Evolutionary conservation across 768 basidiomycete genomes (phyloP).

Genomic region (Suillus brevipes): DNA sequence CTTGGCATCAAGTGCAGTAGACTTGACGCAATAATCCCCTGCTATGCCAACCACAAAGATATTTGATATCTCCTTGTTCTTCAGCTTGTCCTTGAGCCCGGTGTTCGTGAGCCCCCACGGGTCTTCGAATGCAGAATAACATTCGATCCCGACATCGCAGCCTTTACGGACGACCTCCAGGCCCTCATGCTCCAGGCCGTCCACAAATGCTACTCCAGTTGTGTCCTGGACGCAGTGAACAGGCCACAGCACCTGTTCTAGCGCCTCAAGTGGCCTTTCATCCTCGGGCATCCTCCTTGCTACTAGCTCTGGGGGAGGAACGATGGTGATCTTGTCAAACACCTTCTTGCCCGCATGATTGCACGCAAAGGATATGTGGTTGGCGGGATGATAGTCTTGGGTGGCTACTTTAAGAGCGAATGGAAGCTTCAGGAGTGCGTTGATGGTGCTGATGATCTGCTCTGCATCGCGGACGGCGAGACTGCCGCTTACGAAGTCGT

Average conservation of each 20-base stretch:
- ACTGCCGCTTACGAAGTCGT: conserved; percentile 78
- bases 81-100: conserved; percentile 45
- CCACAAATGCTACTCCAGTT: conserved; percentile 61
- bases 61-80: conserved; percentile 47
- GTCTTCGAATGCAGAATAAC: conserved; percentile 79
- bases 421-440: conserved; percentile 56
- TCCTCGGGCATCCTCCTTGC: conserved; percentile 31
- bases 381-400: conserved; percentile 56
- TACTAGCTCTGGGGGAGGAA: conserved; percentile 33
- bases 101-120: conserved; percentile 50
- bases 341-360: conserved; percentile 40
- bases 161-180: conserved; percentile 57
- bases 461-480: conserved; percentile 68
- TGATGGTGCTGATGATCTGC: conserved; percentile 55
- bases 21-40: conserved; percentile 76
- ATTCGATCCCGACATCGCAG: conserved; percentile 59
- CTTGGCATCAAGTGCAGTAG: conserved; percentile 55
- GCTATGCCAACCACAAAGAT: conserved; percentile 70
- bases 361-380: conserved; percentile 74
- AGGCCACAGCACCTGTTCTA: conserved; percentile 72
- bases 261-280: conserved; percentile 18
- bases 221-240: conserved; percentile 71
- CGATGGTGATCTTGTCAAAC: conserved; percentile 43
- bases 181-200: conserved; percentile 44
- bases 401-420: conserved; percentile 55